A percentile compares a stretch with the other conserved stretches of the same genome.
Conservation (phyloP, 1,284 basidiomycete genomes). For the Malassezia pachydermatis region DNA sequence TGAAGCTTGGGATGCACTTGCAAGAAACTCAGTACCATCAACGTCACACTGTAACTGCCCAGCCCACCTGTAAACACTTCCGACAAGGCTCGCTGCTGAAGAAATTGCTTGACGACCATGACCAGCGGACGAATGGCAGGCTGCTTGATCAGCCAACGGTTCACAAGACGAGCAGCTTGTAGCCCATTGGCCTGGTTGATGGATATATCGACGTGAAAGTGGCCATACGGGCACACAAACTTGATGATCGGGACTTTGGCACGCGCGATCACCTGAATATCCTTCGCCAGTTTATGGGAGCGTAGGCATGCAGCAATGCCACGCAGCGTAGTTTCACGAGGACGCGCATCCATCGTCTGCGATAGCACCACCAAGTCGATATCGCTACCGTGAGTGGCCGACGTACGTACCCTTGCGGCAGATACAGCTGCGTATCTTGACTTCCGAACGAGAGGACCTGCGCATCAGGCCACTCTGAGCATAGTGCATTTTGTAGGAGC, state of each 20-base stretch:
- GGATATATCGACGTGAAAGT: slow-evolving; percentile 47
- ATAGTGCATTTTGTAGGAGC: slow-evolving; percentile 62
- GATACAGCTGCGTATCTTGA: slow-evolving; percentile 85
- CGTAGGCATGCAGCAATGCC: slow-evolving; percentile 50
- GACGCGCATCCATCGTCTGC: slow-evolving; percentile 43
- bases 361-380: slow-evolving; percentile 55
- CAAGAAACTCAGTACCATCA: slow-evolving; percentile 80
- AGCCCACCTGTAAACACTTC: slow-evolving; percentile 92
- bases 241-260: slow-evolving; percentile 91
- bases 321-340: slow-evolving; percentile 48
- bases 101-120: slow-evolving; percentile 77
- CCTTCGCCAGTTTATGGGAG: slow-evolving; percentile 52
- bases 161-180: slow-evolving; percentile 68
- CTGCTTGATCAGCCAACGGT: slow-evolving; percentile 64
- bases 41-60: slow-evolving; percentile 88
- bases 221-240: slow-evolving; percentile 64
- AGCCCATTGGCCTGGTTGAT: slow-evolving; percentile 59
- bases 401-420: slow-evolving; percentile 79
- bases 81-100: slow-evolving; percentile 83
- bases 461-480: slow-evolving; percentile 64
- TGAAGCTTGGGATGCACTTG: slow-evolving; percentile 95
- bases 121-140: slow-evolving; percentile 59
- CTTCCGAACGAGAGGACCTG: slow-evolving; percentile 79
- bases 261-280: slow-evolving; percentile 71
- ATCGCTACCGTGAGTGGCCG: slow-evolving; percentile 50